Conservation (phyloP, 2,329 filamentous ascomycete genomes). For the Neofusicoccum ribis region DNA sequence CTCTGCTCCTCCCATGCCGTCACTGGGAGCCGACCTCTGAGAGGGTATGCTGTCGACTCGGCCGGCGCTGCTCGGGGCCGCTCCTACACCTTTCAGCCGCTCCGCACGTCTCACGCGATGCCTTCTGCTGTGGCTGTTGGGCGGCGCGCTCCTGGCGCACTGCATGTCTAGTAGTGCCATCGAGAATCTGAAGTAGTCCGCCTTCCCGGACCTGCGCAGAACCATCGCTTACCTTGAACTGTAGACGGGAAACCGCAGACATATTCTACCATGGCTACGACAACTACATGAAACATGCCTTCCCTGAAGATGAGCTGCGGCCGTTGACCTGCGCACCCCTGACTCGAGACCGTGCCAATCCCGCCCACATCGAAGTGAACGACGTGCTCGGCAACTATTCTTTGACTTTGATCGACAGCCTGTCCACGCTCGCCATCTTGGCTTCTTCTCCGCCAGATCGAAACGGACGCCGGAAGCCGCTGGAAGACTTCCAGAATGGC, state of each 20-base stretch:
- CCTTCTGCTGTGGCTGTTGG: slow-evolving; percentile 33
- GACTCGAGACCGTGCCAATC: slow-evolving; percentile 78
- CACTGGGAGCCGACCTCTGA: slow-evolving; percentile 24
- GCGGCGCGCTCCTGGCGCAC: slow-evolving; percentile 32
- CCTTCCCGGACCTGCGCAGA: not conserved
- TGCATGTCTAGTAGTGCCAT: slow-evolving; percentile 50
- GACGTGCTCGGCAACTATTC: slow-evolving; percentile 98
- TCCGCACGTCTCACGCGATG: slow-evolving; percentile 29
- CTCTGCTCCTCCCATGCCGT: slow-evolving; percentile 35
- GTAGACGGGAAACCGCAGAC: slow-evolving; percentile 53
- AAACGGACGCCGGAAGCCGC: slow-evolving; percentile 54
- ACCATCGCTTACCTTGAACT: not conserved
- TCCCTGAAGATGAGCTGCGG: slow-evolving; percentile 92
- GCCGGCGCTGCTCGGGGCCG: slow-evolving; percentile 31
- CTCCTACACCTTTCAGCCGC: slow-evolving; percentile 22
- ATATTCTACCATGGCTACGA: slow-evolving; percentile 98
- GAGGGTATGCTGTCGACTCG: slow-evolving; percentile 40
- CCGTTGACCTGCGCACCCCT: slow-evolving; percentile 83
- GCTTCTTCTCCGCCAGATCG: slow-evolving; percentile 67
- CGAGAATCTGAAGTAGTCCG: slow-evolving; percentile 36
- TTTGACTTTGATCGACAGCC: slow-evolving; percentile 88
- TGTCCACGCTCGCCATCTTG: slow-evolving; percentile 90
- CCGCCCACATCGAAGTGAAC: slow-evolving; percentile 81
- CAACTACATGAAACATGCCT: slow-evolving; percentile 92
- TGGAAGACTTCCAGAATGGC: slow-evolving; percentile 72